Evolutionary conservation across 495 filamentous ascomycete genomes (phyloP), one percentile per base, ranked within the genome.

Genomic region (Penicillium mononematosum): DNA sequence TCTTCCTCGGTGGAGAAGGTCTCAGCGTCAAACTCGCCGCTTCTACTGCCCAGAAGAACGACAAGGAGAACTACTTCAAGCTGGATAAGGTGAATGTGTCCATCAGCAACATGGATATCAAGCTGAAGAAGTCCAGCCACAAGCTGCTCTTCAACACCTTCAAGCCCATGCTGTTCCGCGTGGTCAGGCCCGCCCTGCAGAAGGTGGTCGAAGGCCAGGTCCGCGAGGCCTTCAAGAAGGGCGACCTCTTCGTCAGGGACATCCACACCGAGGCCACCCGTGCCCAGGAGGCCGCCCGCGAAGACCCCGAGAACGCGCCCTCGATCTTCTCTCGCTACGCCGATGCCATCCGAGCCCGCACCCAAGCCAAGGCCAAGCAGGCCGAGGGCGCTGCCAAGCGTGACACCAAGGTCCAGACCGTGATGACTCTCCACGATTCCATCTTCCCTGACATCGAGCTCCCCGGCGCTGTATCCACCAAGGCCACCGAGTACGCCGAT

Each of bases 401-500:
- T 9, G 88, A 91, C 67, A 94, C 89, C 75, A 90, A 90, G 81
- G 71, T 78, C 32, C 70, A 80, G 51, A 80, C 95, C 47, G 90
- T 91, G 17, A 79, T 96, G 65, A 98, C 94, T 20, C 82, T 92
- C 70, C 81, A 96, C 53, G 91, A 96, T 62, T 92, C 88, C 27
- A 88, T 96, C 50, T 96, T 98, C 86, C 86, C 88, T 49, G 80
- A 90, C 65, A 85, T 98, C 71, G 82, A 88, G 46, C 82, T 98
- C 1, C 92, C 92, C 24, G 92, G 92, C 52, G 92, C 92, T 56
- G 92, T 96, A 70, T 91, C 88, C 53, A 88, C 83, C 76, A 97
- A 96, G 83, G 93, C 94, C 19, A 96, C 93, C 51, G 89, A 96
- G 72, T 98, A 93, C 79, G 91, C 85, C 71, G 85, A 97, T 43